Conservation (phyloP, 768 basidiomycete species). For the Pluteus cervinus region DNA sequence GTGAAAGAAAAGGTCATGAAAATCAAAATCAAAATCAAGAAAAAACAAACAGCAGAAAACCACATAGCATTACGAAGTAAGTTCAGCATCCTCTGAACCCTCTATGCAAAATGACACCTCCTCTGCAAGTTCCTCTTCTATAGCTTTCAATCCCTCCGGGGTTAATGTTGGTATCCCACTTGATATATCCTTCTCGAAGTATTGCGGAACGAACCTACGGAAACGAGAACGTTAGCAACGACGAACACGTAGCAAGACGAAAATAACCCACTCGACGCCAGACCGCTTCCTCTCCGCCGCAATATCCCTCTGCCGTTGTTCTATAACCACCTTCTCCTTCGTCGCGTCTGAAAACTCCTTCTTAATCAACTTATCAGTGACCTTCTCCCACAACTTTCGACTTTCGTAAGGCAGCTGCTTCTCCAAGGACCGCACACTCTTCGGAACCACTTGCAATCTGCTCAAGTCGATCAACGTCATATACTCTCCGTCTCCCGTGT, state of each 20-base stretch:
- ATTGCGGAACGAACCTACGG: constrained; percentile 11
- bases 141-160: constrained; percentile 4
- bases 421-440: constrained; percentile 76
- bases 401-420: constrained; percentile 80
- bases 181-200: constrained; percentile 5
- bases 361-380: constrained; percentile 65
- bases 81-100: not conserved
- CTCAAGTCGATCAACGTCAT: constrained; percentile 72
- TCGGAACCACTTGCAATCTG: constrained; percentile 66
- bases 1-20: constrained; percentile 11
- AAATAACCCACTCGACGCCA: constrained; percentile 63
- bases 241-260: not conserved
- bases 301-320: constrained; percentile 88
- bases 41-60: constrained; percentile 4
- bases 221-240: not conserved
- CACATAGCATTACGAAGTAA: not conserved
- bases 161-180: constrained; percentile 5
- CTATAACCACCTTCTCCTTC: constrained; percentile 84
- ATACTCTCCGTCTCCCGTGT: constrained; percentile 45
- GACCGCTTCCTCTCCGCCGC: constrained; percentile 83
- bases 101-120: not conserved
- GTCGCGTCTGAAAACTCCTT: constrained; percentile 94
- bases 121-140: constrained; percentile 6
- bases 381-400: constrained; percentile 79
- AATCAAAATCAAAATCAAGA: constrained; percentile 1